phyloP scores from a whole-genome alignment of 306 rosid genomes.

The Fragaria iinumae region DNA sequence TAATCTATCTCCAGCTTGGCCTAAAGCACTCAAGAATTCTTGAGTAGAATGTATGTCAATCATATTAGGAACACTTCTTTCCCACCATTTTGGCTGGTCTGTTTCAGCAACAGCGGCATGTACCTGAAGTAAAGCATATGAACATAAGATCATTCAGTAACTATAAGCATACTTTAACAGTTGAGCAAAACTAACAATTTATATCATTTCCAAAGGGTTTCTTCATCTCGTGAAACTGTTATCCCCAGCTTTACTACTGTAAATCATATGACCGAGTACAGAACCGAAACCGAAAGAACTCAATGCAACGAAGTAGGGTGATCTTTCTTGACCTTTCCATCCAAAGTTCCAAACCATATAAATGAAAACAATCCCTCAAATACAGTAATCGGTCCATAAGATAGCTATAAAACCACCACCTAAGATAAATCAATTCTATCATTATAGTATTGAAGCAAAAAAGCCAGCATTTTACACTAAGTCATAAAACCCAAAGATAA shows the following conservation, averaged over 20 bases:
- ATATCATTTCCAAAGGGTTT: not conserved
- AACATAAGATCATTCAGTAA: constrained; percentile 13
- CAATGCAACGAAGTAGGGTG: not conserved
- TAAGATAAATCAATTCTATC: not conserved
- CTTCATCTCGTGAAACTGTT: not conserved
- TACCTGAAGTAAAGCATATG: constrained; percentile 48
- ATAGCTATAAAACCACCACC: not conserved
- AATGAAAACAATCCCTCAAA: not conserved
- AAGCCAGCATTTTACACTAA: not conserved
- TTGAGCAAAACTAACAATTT: not conserved
- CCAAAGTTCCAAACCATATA: not conserved
- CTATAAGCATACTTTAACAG: not conserved
- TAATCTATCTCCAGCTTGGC: constrained; percentile 88
- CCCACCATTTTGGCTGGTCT: constrained; percentile 99
- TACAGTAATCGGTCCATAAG: not conserved
- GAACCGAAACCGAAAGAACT: not conserved
- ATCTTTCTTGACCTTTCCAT: not conserved
- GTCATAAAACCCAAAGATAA: not conserved
- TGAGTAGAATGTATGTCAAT: constrained; percentile 90
- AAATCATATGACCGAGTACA: not conserved
- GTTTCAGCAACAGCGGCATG: constrained; percentile 71
- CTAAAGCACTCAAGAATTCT: constrained; percentile 74
- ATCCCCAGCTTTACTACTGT: not conserved
- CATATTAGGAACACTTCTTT: constrained; percentile 91
- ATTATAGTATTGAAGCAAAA: not conserved